Conservation (phyloP, 805 yeast species). For the Candida wancherniae region DNA sequence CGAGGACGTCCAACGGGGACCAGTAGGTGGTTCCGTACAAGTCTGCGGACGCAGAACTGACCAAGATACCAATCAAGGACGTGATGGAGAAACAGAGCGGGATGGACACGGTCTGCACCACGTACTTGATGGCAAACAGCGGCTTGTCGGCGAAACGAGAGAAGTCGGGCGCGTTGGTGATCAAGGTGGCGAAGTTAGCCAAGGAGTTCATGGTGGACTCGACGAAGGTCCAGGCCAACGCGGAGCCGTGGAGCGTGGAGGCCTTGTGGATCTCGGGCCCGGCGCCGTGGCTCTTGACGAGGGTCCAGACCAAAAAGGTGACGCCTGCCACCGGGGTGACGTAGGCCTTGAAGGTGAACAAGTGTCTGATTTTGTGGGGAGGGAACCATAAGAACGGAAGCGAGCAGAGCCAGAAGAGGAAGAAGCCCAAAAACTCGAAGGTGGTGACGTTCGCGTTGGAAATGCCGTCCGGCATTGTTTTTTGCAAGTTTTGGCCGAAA, state of each 20-base stretch:
- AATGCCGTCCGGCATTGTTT: constrained; percentile 60
- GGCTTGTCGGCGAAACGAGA: constrained; percentile 66
- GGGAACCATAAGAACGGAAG: constrained; percentile 78
- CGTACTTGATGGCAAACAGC: constrained; percentile 34
- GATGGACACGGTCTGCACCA: constrained; percentile 52
- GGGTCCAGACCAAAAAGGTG: constrained; percentile 78
- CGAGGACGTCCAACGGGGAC: constrained; percentile 79
- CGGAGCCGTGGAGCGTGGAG: constrained; percentile 51
- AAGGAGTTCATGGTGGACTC: constrained; percentile 72
- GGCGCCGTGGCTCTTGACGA: constrained; percentile 73
- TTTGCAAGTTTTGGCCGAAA: constrained; percentile 57
- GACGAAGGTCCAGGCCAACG: constrained; percentile 79
- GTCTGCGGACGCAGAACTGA: constrained; percentile 70
- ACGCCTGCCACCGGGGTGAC: constrained; percentile 80
- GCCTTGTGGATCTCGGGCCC: constrained; percentile 65
- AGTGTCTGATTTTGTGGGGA: constrained; percentile 77
- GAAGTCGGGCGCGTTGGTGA: constrained; percentile 86
- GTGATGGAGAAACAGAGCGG: constrained; percentile 78
- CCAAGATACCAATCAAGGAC: constrained; percentile 78
- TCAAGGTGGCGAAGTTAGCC: constrained; percentile 85
- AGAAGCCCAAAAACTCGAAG: constrained; percentile 68
- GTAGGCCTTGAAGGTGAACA: constrained; percentile 77
- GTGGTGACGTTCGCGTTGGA: constrained; percentile 60
- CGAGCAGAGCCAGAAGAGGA: constrained; percentile 75
- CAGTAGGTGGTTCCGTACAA: constrained; percentile 69